phyloP scores from a whole-genome alignment of 1,139 yeast genomes.

The Diutina scorzettiae region DNA sequence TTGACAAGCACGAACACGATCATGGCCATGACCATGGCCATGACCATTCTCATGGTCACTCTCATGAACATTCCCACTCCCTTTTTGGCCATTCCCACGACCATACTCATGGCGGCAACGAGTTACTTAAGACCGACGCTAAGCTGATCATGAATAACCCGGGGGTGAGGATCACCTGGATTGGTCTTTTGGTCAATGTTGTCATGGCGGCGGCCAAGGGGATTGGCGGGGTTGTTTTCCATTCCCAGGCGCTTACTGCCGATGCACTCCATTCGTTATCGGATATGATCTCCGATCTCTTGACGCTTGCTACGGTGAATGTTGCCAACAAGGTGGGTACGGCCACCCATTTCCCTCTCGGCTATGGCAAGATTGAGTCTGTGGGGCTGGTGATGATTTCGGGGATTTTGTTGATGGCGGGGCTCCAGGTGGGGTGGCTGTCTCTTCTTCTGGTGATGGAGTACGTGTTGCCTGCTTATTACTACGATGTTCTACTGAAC shows the following conservation, averaged over 20 bases:
- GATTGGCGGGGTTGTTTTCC: slow-evolving; percentile 81
- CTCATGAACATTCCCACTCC: slow-evolving; percentile 14
- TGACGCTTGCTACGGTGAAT: slow-evolving; percentile 82
- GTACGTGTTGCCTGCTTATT: slow-evolving; percentile 46
- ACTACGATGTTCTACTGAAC: slow-evolving; percentile 30
- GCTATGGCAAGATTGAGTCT: slow-evolving; percentile 89
- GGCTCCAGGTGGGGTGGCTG: slow-evolving; percentile 84
- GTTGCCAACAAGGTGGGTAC: slow-evolving; percentile 61
- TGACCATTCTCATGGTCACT: neutral
- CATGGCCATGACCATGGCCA: neutral
- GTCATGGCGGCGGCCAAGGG: slow-evolving; percentile 83
- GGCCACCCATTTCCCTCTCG: slow-evolving; percentile 56
- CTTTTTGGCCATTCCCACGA: slow-evolving; percentile 17
- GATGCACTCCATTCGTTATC: slow-evolving; percentile 90
- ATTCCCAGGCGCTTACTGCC: slow-evolving; percentile 87
- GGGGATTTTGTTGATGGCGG: slow-evolving; percentile 72
- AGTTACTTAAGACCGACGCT: slow-evolving; percentile 16
- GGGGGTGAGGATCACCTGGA: slow-evolving; percentile 87
- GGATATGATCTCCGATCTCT: slow-evolving; percentile 78
- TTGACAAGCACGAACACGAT: neutral
- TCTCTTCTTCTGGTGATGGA: slow-evolving; percentile 63
- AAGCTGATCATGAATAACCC: slow-evolving; percentile 43
- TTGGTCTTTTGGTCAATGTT: slow-evolving; percentile 74
- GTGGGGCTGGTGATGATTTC: slow-evolving; percentile 86
- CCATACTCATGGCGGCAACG: slow-evolving; percentile 24